phyloP scores from a whole-genome alignment of 176 grass and related monocot species.

The Dendrocalamus sinicus region DNA sequence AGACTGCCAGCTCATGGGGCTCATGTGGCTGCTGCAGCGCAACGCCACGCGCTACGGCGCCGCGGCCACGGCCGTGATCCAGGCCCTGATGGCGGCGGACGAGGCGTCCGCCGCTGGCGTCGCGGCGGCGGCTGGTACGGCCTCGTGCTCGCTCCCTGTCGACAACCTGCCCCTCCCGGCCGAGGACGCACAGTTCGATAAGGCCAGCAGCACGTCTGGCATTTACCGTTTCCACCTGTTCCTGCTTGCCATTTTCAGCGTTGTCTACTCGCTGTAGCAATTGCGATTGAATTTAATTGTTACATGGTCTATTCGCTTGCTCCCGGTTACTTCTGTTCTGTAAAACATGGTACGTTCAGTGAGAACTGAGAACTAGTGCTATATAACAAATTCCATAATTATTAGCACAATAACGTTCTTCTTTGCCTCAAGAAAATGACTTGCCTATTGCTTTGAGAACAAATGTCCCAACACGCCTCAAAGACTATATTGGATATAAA shows the following conservation, averaged over 20 bases:
- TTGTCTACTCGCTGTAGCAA: conserved; percentile 28
- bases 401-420: no score
- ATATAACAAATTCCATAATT: not conserved
- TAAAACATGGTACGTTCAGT: not conserved
- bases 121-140: conserved; percentile 40
- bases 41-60: conserved; percentile 80
- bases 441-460: not conserved
- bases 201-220: not conserved
- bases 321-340: not conserved
- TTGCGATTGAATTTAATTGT: conserved; percentile 28
- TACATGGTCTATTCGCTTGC: not conserved
- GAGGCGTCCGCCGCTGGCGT: conserved; percentile 43
- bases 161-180: conserved; percentile 76
- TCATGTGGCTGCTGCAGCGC: conserved; percentile 83
- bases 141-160: conserved; percentile 59
- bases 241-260: conserved; percentile 11
- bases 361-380: not conserved
- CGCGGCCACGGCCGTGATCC: conserved; percentile 65
- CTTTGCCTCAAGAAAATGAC: not conserved
- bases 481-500: not conserved
- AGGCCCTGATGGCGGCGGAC: conserved; percentile 79
- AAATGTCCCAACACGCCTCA: not conserved
- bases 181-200: conserved; percentile 54
- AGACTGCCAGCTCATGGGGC: conserved; percentile 91
- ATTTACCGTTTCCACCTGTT: not conserved